phyloP scores from a whole-genome alignment of 2,329 filamentous ascomycete genomes.

The Fusarium heterosporum region DNA sequence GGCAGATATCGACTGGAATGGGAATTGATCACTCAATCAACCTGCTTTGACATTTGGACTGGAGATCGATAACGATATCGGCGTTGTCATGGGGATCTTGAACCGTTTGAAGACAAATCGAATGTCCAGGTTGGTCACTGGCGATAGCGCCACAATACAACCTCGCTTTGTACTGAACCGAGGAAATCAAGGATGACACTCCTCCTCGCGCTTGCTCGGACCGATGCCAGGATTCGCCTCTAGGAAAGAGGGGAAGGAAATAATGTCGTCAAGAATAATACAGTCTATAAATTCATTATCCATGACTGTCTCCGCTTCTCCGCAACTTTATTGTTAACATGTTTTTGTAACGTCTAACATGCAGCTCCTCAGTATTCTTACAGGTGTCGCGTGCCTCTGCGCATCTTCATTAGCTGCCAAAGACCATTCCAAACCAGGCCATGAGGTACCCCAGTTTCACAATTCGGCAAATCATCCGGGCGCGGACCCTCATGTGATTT shows the following conservation, averaged over 20 bases:
- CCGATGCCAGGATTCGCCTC: constrained; percentile 8
- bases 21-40: constrained; percentile 12
- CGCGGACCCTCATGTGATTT: constrained; percentile 52
- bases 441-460: constrained; percentile 47
- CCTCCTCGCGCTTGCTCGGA: constrained; percentile 13
- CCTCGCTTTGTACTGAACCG: constrained; percentile 17
- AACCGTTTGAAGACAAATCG: not conserved
- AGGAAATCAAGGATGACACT: constrained; percentile 24
- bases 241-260: constrained; percentile 28
- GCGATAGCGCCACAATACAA: not conserved
- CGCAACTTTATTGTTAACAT: not conserved
- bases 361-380: constrained; percentile 5
- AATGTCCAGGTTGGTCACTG: not conserved
- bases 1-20: constrained; percentile 15
- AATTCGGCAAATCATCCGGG: constrained; percentile 50
- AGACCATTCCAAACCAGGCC: not conserved
- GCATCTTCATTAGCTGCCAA: constrained; percentile 10
- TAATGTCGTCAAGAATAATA: constrained; percentile 17
- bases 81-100: not conserved
- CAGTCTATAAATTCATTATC: not conserved
- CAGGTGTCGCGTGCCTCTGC: not conserved
- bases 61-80: too few species aligned
- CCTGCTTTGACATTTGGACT: not conserved
- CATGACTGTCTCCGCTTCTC: not conserved
- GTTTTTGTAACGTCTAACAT: not conserved